Base-by-base conservation (phyloP, 164 flowering plant genomes). In the Piper betle region DNA sequence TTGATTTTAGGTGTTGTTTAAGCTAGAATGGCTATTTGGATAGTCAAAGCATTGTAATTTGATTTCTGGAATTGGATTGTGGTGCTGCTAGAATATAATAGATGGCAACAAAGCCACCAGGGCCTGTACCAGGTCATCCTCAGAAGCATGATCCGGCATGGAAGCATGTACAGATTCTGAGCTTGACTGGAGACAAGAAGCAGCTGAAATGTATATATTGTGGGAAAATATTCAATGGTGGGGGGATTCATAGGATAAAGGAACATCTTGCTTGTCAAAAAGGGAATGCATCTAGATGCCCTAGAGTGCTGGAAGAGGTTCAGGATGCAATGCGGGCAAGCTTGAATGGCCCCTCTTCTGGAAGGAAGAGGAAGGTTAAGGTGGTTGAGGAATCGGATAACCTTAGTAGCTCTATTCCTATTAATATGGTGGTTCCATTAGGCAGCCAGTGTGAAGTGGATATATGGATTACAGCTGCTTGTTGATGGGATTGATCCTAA, bases 231-330 rank as follows among this genome's bases (percentile, higher is more conserved):
- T 25, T 91, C 67, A 81, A 76, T 64, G 98, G 98, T 55, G 98
- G 96, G 19, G 98, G 97, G 53, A 93, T 93, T 68, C 96, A 87
- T 75, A 79, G 98, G 72, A 82, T 93, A 63, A 93, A 93, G 66
- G 96, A 93, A 66, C 97, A 93, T 65, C 73, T 93, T 2, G 94
- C 97, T 0, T 77, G 94, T 33, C 93, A 81, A 13, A 90, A 86
- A 76, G 94, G 96, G 16, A 84, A 89, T 74, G 96, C 90, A 0
- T 74, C 97, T 6, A 80, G 79, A 65, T 93, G 97, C 62, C 71
- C 73, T 3, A 72, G 78, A 46, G 88, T 87, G 12, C 90, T 75
- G 2, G 42, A 74, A 2, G 94, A 86, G 63, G 86, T 93, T 65
- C 76, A 75, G 59, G 66, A 41, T 17, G 5, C 55, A 33, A 87